Conservation (phyloP, 1,284 basidiomycete genomes). For the Ceratobasidium sp. region DNA sequence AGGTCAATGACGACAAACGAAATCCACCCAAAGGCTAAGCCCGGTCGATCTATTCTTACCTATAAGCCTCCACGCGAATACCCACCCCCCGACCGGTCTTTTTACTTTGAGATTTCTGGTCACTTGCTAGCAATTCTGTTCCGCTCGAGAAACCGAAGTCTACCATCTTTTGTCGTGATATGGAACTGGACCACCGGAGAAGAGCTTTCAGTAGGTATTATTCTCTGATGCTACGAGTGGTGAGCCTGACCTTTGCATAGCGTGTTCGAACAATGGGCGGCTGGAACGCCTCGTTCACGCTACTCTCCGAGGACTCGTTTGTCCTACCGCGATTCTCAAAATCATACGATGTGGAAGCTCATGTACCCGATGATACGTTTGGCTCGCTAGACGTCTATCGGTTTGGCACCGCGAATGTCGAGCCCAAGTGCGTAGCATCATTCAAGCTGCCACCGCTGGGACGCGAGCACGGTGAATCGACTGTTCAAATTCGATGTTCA, state of each 20-base stretch:
- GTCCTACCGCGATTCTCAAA: background rate
- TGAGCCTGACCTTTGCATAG: background rate
- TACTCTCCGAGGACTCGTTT: constrained; percentile 13
- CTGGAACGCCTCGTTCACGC: constrained; percentile 21
- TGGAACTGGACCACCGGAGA: constrained; percentile 34
- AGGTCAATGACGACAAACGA: constrained; percentile 11
- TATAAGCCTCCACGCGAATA: constrained; percentile 4
- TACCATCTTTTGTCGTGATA: constrained; percentile 18
- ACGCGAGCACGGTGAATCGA: background rate
- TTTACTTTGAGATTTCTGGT: constrained; percentile 25
- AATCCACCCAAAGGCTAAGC: constrained; percentile 7
- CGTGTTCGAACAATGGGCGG: background rate
- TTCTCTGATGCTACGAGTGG: background rate
- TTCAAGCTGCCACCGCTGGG: constrained; percentile 5
- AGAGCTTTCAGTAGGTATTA: constrained; percentile 8
- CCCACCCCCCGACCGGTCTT: constrained; percentile 17
- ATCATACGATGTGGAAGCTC: background rate
- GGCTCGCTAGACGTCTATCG: constrained; percentile 22
- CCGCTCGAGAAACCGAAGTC: background rate
- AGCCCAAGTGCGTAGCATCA: constrained; percentile 14
- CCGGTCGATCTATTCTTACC: constrained; percentile 1
- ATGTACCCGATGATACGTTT: constrained; percentile 1
- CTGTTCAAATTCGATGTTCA: constrained; percentile 18
- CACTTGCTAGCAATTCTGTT: constrained; percentile 21
- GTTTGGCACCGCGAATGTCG: background rate